Percentiles rank a stretch among this genome's conserved stretches.
Evolutionary conservation across 2,329 filamentous ascomycete genomes (phyloP).

Genomic region (Fusarium albidum): DNA sequence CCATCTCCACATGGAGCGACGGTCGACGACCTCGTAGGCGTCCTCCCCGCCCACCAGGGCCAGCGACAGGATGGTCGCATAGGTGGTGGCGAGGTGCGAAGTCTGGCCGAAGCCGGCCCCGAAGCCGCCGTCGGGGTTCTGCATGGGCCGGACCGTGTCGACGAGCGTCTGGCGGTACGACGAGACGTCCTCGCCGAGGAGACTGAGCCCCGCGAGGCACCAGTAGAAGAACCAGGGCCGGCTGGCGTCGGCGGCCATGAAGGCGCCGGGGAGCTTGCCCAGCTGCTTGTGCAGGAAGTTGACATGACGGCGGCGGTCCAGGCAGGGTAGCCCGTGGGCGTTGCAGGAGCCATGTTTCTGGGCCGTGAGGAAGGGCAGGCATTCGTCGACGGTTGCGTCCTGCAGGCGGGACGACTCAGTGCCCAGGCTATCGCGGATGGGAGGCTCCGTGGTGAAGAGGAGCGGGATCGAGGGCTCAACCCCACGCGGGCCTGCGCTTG

Average conservation of each 20-base stretch:
- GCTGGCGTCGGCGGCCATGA: conserved; percentile 82
- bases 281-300: conserved; percentile 69
- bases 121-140: conserved; percentile 86
- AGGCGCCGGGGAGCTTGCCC: conserved; percentile 71
- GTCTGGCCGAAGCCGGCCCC: conserved; percentile 92
- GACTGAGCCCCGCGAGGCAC: conserved; percentile 77
- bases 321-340: conserved; percentile 73
- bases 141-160: conserved; percentile 80
- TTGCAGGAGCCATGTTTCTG: conserved; percentile 67
- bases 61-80: conserved; percentile 82
- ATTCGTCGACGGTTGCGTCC: conserved; percentile 72
- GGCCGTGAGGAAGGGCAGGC: conserved; percentile 72
- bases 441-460: conserved; percentile 66
- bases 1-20: conserved; percentile 90
- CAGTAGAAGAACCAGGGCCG: conserved; percentile 96
- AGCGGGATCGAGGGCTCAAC: conserved; percentile 52
- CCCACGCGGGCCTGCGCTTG: conserved; percentile 12
- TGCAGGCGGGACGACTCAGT: conserved; percentile 76
- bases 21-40: conserved; percentile 78
- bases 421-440: conserved; percentile 69
- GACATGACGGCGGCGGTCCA: conserved; percentile 71
- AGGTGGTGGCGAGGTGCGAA: conserved; percentile 88
- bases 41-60: conserved; percentile 80
- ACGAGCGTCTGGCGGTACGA: conserved; percentile 75
- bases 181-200: conserved; percentile 77